phyloP scores from a whole-genome alignment of 139 green algal genomes.

The Micractinium conductrix region DNA sequence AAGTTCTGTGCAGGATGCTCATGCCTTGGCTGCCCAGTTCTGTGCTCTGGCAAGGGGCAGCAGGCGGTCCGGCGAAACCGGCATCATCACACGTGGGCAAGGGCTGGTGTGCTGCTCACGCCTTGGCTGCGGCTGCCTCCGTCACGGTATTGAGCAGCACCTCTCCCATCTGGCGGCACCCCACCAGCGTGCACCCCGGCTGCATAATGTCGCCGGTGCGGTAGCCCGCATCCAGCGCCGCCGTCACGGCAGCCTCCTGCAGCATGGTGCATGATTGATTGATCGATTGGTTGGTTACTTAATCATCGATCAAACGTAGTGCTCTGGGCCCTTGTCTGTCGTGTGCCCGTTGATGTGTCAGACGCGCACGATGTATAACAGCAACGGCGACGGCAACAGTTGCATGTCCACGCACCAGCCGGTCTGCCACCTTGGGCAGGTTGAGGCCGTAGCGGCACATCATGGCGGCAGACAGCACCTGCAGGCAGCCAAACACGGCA shows the following conservation, averaged over 20 bases:
- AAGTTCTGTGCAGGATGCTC: neutral
- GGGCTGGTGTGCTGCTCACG: neutral
- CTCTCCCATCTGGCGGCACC: conserved; percentile 85
- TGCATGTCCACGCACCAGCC: too few species aligned
- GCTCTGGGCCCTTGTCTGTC: too few species aligned
- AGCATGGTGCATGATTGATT: too few species aligned
- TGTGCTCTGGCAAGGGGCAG: conserved; percentile 49
- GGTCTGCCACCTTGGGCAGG: conserved; percentile 82
- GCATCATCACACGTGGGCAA: too few species aligned
- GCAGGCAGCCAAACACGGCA: too few species aligned
- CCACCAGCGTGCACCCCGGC: conserved; percentile 77
- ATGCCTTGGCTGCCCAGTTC: neutral
- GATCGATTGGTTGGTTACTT: too few species aligned
- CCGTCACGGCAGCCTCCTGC: conserved; percentile 88
- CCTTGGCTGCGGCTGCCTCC: neutral
- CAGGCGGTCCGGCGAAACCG: too few species aligned
- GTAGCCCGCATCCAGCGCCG: conserved; percentile 85
- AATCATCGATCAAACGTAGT: too few species aligned
- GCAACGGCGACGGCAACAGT: too few species aligned
- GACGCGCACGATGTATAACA: too few species aligned
- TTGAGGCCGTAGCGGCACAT: conserved; percentile 98
- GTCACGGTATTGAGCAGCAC: conserved; percentile 55
- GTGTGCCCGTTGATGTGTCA: too few species aligned
- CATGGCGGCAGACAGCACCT: conserved; percentile 98
- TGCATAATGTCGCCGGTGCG: conserved; percentile 94